Evolutionary conservation across 1,284 basidiomycete genomes (phyloP).

Genomic region (Ganoderma meredithae): DNA sequence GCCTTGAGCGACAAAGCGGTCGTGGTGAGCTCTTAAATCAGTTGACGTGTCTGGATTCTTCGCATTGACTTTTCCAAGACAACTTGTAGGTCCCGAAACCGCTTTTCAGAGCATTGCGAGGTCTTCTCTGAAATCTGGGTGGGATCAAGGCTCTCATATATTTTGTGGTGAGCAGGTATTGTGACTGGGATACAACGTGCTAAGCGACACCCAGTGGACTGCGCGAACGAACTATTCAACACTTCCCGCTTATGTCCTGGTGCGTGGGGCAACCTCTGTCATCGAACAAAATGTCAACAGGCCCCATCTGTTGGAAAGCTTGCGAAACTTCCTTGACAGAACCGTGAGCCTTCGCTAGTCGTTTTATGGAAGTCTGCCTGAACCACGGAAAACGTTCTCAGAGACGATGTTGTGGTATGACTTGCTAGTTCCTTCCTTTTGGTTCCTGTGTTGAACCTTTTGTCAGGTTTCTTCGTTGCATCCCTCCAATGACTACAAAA

Average conservation of each 20-base stretch:
- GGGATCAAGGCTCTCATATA: conserved; percentile 73
- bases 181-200: not conserved
- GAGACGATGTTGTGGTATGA: conserved; percentile 82
- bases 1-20: conserved; percentile 78
- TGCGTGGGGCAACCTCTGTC: conserved; percentile 32
- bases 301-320: conserved; percentile 49
- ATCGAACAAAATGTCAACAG: not conserved
- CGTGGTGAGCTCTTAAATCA: conserved; percentile 59
- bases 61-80: conserved; percentile 33
- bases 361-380: conserved; percentile 3
- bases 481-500: conserved; percentile 88
- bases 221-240: conserved; percentile 84
- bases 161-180: conserved; percentile 67
- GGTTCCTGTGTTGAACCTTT: not conserved
- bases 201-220: conserved; percentile 62
- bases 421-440: not conserved
- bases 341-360: conserved; percentile 54
- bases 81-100: conserved; percentile 41
- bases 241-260: conserved; percentile 80
- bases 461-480: conserved; percentile 76
- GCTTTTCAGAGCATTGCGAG: conserved; percentile 2
- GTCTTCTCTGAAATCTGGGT: conserved; percentile 8
- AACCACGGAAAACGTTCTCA: conserved; percentile 37
- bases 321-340: conserved; percentile 83
- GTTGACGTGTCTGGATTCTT: not conserved